Evolutionary conservation across 2,329 filamentous ascomycete genomes (phyloP).

Genomic region (Magnaporthiopsis rhizophila): DNA sequence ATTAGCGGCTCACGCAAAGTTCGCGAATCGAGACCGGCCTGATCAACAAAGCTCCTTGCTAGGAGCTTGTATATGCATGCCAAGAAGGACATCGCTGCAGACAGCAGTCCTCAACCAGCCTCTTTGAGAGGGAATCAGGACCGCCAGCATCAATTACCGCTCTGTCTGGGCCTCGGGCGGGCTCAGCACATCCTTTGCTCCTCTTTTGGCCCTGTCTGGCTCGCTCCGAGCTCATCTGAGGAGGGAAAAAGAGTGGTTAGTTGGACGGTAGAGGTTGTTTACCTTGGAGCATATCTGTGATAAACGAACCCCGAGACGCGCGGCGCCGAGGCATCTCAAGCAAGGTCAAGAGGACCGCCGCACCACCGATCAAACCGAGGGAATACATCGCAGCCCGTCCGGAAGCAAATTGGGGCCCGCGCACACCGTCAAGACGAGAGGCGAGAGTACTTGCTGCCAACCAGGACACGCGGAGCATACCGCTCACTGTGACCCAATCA

Average conservation of each 20-base stretch:
- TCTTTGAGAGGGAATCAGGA: conserved; percentile 17
- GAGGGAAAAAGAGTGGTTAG: neutral
- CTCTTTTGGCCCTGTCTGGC: conserved; percentile 25
- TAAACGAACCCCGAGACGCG: neutral
- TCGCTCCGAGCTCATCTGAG: conserved; percentile 15
- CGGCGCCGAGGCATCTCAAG: neutral
- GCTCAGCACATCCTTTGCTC: conserved; percentile 26
- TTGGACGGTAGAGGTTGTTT: neutral
- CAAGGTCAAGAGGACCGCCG: neutral
- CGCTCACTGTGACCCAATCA: neutral
- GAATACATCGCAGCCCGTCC: neutral
- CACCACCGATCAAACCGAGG: neutral
- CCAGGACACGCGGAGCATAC: neutral
- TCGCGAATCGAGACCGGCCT: conserved; percentile 28
- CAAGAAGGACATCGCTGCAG: conserved; percentile 28
- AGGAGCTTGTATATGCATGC: conserved; percentile 26
- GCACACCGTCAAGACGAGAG: neutral
- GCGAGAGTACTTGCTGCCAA: neutral
- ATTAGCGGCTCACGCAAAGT: conserved; percentile 21
- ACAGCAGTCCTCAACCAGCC: conserved; percentile 18
- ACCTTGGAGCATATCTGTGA: neutral
- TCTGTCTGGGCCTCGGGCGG: conserved; percentile 22
- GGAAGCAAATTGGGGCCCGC: neutral
- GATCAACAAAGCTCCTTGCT: conserved; percentile 22
- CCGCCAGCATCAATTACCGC: conserved; percentile 18